Conservation (phyloP, 192 early-diverging fungal genomes). For the Backusella westeae region DNA sequence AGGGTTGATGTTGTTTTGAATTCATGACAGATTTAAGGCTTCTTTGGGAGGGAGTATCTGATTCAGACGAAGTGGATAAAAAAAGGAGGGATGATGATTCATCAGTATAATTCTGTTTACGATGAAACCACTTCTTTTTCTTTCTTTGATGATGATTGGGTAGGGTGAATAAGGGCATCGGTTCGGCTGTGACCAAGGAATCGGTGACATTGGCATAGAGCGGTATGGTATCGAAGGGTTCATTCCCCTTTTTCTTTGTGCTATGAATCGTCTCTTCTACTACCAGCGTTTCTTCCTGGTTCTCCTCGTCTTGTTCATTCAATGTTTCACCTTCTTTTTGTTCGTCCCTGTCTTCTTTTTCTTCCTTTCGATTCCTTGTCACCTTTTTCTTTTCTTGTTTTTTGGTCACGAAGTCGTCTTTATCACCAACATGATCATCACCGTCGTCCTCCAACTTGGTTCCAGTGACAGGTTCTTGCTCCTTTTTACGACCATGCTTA, state of each 20-base stretch:
- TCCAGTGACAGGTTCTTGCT: neutral
- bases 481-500: neutral
- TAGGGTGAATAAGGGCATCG: neutral
- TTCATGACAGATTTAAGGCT: slow-evolving; percentile 2
- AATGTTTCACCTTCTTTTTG: neutral
- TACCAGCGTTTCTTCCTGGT: neutral
- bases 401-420: neutral
- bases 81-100: neutral
- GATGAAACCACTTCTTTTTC: slow-evolving; percentile 6
- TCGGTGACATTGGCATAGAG: neutral
- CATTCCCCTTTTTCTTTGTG: neutral
- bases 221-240: neutral
- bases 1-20: neutral
- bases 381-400: neutral
- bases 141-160: neutral
- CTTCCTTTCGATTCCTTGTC: neutral
- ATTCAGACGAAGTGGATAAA: neutral
- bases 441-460: neutral
- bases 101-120: neutral
- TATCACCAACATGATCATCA: neutral
- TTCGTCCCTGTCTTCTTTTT: neutral
- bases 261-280: neutral
- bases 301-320: neutral
- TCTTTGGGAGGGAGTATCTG: neutral
- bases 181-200: neutral